Evolutionary conservation across 2,329 filamentous ascomycete genomes (phyloP), one percentile per base, ranked within the genome.

Genomic region (Helotiales sp.): DNA sequence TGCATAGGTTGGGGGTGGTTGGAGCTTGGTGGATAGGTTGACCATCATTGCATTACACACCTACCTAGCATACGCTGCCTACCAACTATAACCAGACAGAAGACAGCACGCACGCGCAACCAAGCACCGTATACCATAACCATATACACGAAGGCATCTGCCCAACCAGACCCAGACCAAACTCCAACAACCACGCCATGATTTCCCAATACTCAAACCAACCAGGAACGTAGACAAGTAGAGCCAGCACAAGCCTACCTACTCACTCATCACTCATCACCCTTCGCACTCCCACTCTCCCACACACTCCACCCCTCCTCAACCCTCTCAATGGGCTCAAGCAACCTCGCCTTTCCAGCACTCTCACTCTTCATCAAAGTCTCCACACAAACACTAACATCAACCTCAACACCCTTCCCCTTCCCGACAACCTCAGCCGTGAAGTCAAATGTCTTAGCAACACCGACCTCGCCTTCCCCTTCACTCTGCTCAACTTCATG

Each of bases 241-340:
- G 6, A 54, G 32, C 40, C 13, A n/a, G 7, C 17, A 43, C 15
- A 55, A 28, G 49, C 13, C 13, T 8, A 52, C 5, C 6, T 28
- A 52, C 13, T 30, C 45, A 37, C 34, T 30, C 22, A 69, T 49
- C 64, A 73, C 45, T 75, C 73, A 47, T 74, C 89, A 57, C 87
- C 89, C 70, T 87, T 86, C 28, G 85, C 84, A 77, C 88, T 91
- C 28, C 83, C 85, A 75, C 89, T 91, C 78, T 92, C 90, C 89
- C 89, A 92, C 17, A 92, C 82, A 73, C 91, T 88, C 73, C 92
- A 87, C 75, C 79, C 83, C 72, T 88, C 86, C 47, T 84, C 86
- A 0, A 86, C 85, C 55, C 85, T 87, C 62, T 89, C 86, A 5
- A 89, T 81, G 0, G 86, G 84, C 63, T 85, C 78, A 15, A 89